phyloP scores from a whole-genome alignment of 192 early-diverging fungal species.

The Coemansia brasiliensis region DNA sequence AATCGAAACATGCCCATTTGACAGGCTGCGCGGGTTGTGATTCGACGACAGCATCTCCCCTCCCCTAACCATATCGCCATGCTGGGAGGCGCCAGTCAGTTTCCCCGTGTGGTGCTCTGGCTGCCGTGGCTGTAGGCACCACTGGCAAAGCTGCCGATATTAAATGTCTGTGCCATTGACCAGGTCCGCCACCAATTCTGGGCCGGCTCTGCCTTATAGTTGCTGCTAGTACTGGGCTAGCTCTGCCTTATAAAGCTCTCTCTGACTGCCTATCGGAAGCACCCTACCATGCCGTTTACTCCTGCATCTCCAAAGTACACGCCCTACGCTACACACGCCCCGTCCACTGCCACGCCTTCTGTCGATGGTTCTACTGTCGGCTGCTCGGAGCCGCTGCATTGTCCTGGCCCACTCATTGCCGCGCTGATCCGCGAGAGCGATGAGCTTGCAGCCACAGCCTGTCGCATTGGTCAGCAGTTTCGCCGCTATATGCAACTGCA shows the following conservation, averaged over 20 bases:
- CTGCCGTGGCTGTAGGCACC: constrained; percentile 5
- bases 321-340: too few species aligned
- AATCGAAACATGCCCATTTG: background rate
- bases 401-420: background rate
- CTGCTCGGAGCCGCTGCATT: background rate
- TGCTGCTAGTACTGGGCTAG: background rate
- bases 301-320: too few species aligned
- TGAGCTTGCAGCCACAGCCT: constrained; percentile 10
- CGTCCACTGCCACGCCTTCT: too few species aligned
- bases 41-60: constrained; percentile 9
- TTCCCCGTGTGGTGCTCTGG: too few species aligned
- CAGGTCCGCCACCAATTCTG: constrained; percentile 6
- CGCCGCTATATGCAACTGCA: constrained; percentile 23
- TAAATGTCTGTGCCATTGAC: constrained; percentile 11
- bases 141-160: constrained; percentile 8
- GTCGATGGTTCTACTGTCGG: background rate
- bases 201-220: too few species aligned
- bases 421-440: constrained; percentile 23
- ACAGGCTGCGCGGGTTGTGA: background rate
- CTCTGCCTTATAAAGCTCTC: too few species aligned
- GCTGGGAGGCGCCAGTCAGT: too few species aligned
- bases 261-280: too few species aligned
- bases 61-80: too few species aligned
- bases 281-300: too few species aligned
- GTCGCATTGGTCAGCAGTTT: constrained; percentile 19